Base-by-base conservation (phyloP, 495 filamentous ascomycete species). In the Jackrogersella multiformis region DNA sequence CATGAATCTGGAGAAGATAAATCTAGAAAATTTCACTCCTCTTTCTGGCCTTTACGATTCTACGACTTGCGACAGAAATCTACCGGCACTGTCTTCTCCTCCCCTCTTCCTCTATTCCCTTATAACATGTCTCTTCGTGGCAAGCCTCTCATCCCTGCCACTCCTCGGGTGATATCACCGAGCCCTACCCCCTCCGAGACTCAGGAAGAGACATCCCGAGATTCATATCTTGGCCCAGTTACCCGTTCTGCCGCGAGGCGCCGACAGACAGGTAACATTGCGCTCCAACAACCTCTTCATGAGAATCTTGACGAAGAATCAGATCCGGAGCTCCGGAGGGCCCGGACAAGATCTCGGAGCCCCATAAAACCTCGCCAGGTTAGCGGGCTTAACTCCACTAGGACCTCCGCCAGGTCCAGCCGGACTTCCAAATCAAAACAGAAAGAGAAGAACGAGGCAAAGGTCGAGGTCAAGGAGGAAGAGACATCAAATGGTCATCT, bases 161-260 rank as follows among this genome's bases (percentile, higher is more conserved):
- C 86, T 58, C 89, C 89, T 64, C 86, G 89, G 68, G 85, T 92
- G 68, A 90, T 88, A 60, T 90, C 89, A 21, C 89, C 90, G 15
- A 87, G 87, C 18, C 89, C 89, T 54, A 84, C 88, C 1, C 82
- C 87, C 12, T 87, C 88, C 55, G 88, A 90, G 49, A 70, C 66
- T 26, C 78, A 78, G 42, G 78, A 36, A 2, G 30, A 68, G 71
- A 80, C 44, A 69, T 61, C 61, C 20, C 76, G 73, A 59, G 83
- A 87, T 61, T 78, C 75, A 35, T 90, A 90, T 73, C 79, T 80
- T 59, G 88, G 82, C 16, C 90, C 90, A 9, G 78, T 84, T 36
- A 91, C 88, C 36, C 82, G 89, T 57, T 90, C 89, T 36, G 84
- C 87, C 56, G 82, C 85, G 28, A 84, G 85, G 71, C 79, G 63